Percentiles rank a stretch among this genome's conserved stretches.
Conservation (phyloP, 768 basidiomycete species). For the Hygrocybe coccinea region DNA sequence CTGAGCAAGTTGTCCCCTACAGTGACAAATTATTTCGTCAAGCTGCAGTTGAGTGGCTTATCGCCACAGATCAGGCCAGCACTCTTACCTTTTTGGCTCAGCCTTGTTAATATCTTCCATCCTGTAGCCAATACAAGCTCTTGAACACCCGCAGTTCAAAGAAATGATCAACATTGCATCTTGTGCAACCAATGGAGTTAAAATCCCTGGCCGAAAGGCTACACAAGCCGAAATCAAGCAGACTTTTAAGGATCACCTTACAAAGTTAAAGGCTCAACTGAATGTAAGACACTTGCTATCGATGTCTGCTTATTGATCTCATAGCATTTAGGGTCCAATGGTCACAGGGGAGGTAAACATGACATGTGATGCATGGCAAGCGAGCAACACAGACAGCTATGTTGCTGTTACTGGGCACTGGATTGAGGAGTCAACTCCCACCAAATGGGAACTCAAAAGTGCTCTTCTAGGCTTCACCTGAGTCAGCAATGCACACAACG, state of each 20-base stretch:
- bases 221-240: constrained; percentile 27
- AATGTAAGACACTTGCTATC: too few relatives aligned
- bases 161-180: too few relatives aligned
- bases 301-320: too few relatives aligned
- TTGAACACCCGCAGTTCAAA: too few relatives aligned
- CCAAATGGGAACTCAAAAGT: constrained; percentile 25
- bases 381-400: constrained; percentile 34
- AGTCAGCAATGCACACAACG: constrained; percentile 35
- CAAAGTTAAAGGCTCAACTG: not conserved
- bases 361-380: constrained; percentile 41
- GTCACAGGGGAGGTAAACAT: constrained; percentile 18
- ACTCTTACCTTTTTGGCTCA: too few relatives aligned
- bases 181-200: constrained; percentile 27
- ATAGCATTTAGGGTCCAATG: not conserved
- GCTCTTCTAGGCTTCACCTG: constrained; percentile 33
- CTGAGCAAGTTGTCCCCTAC: too few relatives aligned
- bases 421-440: constrained; percentile 28
- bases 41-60: too few relatives aligned
- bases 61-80: too few relatives aligned
- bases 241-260: constrained; percentile 19
- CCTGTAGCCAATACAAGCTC: too few relatives aligned
- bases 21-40: too few relatives aligned
- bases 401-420: constrained; percentile 38
- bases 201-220: constrained; percentile 27
- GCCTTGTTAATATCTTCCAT: too few relatives aligned